Evolutionary conservation across 257 asterid genomes (phyloP), one percentile per base, ranked within the genome.

Genomic region (Galeopsis tetrahit): DNA sequence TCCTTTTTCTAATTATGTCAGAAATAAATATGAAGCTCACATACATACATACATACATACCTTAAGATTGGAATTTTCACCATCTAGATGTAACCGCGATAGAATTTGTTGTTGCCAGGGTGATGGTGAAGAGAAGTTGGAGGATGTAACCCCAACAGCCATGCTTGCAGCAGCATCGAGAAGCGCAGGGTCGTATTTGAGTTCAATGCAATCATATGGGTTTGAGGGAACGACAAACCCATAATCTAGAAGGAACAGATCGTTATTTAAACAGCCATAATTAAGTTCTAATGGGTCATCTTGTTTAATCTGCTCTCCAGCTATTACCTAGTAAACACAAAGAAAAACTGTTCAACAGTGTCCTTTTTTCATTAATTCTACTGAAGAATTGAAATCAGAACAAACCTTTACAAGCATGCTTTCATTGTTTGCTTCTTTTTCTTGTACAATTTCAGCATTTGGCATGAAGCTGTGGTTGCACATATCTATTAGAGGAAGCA

Each of bases 381-480:
- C 33, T 1, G 3, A 34, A 56, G 63, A 70, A 62, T 14, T 0
- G 35, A 43, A 39, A 32, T 34, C 31, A 74, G 55, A 57, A 10
- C 85, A 69, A 74, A 88, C 99, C 98, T 95, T 95, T 34, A 95
- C 96, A 51, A 90, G 87, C 87, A 86, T 79, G 70, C 76, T 83
- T 7, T 88, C 84, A 2, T 83, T 69, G 55, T 63, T 66, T 8
- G 85, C 79, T 63, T 89, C 92, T 73, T 79, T 84, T 75, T 87
- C 97, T 78, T 95, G 99, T 43, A 88, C 84, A 28, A 95, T 92
- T 75, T 95, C 88, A 68, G 97, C 89, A 79, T 92, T 95, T 58
- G 99, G 96, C 64, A 71, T 74, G 87, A 95, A 95, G 87, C 94
- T 95, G 81, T 92, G 99, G 82, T 95, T 95, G 92, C 99, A 95